Percentiles rank a stretch among this genome's conserved stretches.
Evolutionary conservation across 352 stramenopile genomes (phyloP).

Genomic region (Pythium myriotylum): DNA sequence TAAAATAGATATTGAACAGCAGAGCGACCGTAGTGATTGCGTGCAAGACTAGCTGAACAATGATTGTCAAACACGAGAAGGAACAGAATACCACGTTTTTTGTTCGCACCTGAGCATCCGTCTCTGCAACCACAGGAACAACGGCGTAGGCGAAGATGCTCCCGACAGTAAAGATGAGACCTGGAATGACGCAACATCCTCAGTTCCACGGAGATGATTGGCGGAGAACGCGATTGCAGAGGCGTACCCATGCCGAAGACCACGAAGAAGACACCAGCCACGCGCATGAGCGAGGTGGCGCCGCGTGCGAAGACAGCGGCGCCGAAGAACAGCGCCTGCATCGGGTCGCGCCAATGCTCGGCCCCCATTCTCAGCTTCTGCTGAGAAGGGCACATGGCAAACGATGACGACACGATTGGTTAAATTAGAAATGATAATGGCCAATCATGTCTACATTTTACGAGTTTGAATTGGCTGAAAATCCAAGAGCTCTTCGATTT

Average conservation of each 20-base stretch:
- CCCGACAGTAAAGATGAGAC: slow-evolving; percentile 29
- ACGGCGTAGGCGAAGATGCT: slow-evolving; percentile 33
- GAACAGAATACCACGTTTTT: neutral
- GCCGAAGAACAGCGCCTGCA: slow-evolving; percentile 28
- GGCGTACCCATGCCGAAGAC: slow-evolving; percentile 31
- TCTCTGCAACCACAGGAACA: slow-evolving; percentile 24
- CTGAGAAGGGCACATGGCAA: neutral
- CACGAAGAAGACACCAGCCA: slow-evolving; percentile 25
- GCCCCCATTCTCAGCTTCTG: slow-evolving; percentile 10
- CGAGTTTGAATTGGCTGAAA: too few relatives aligned
- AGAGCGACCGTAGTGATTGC: slow-evolving; percentile 10
- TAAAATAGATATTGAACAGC: slow-evolving; percentile 43
- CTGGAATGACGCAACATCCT: neutral
- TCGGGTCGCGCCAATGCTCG: slow-evolving; percentile 29
- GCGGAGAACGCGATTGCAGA: neutral
- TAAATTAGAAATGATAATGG: too few relatives aligned
- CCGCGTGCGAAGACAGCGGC: slow-evolving; percentile 22
- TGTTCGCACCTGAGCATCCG: slow-evolving; percentile 1
- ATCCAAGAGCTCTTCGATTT: too few relatives aligned
- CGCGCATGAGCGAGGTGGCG: slow-evolving; percentile 25
- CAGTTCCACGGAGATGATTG: neutral
- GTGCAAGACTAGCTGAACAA: slow-evolving; percentile 11
- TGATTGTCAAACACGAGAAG: neutral
- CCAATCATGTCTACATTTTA: too few relatives aligned
- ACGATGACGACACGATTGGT: neutral